A percentile compares a stretch with the other conserved stretches of the same genome.
Conservation (phyloP, 164 flowering plant species). For the Stephania yunnanensis region DNA sequence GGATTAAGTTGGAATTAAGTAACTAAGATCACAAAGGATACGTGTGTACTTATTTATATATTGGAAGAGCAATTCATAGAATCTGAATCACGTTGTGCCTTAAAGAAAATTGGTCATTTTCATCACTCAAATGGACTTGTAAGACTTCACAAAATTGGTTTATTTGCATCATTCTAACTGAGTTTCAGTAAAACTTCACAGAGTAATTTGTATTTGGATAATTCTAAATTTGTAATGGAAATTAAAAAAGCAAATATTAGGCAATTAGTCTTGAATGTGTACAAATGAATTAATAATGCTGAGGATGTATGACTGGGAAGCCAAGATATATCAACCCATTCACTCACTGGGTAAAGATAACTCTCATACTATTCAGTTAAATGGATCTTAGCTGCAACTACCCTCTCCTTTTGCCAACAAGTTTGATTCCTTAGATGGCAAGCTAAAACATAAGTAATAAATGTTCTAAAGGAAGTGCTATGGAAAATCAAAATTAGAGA, state of each 20-base stretch:
- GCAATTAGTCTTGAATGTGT: no score
- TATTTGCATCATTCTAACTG: no score
- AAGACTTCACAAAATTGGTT: not conserved
- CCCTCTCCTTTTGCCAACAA: not conserved
- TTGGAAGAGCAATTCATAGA: not conserved
- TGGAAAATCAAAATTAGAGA: not conserved
- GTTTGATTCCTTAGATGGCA: not conserved
- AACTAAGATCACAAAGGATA: no score
- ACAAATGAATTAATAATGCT: no score
- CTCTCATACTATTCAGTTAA: no score
- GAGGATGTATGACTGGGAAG: not conserved
- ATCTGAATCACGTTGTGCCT: not conserved
- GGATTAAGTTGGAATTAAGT: not conserved
- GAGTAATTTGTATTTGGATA: no score
- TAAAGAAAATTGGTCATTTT: not conserved
- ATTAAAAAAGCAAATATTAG: no score
- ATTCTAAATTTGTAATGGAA: no score
- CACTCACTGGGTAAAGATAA: not conserved
- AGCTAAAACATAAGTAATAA: not conserved
- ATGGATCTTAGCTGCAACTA: not conserved
- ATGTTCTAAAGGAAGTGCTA: not conserved
- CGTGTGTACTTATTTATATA: not conserved
- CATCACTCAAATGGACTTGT: not conserved
- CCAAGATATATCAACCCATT: not conserved
- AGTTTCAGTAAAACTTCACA: no score